Base-by-base conservation (phyloP, 345 rosid genomes). In the Kandelia obovata region DNA sequence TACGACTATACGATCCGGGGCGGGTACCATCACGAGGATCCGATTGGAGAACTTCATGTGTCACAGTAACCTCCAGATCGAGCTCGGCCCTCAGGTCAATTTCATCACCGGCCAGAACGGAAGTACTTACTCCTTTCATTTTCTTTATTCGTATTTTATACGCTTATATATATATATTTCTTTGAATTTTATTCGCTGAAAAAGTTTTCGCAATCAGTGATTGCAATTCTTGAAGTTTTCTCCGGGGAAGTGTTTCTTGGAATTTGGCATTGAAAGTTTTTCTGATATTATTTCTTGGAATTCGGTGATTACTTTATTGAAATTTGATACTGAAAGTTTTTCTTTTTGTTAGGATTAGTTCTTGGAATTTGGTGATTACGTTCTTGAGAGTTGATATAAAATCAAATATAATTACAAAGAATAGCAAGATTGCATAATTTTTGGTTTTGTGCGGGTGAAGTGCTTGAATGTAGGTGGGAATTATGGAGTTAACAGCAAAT, bases 31-130 rank as follows among this genome's bases (percentile, higher is more conserved):
- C 26, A 78, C 78, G 53, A 81, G 87, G 81, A 87, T 94, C 69
- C 88, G 89, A 60, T 70, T 91, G 60, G 97, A 91, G 84, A 91
- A 91, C 69, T 94, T 94, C 83, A 94, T 94, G 98, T 94, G 98
- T 81, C 98, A 94, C 63, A 78, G 84, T 72, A 83, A 80, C 71
- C 88, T 94, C 73, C 83, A 80, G 78, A 88, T 91, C 65, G 97
- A 94, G 75, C 87, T 94, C 58, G 81, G 97, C 75, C 88, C 87
- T 61, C 86, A 88, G 86, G 93, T 91, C 57, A 94, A 94, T 84
- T 94, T 94, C 85, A 83, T 94, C 80, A 89, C 97, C 56, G 98
- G 97, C 43, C 98, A 89, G 75, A 94, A 91, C 69, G 98, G 98
- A 81, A 94, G 98, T 94, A 75, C 56, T 86, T 65, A 6, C 11